Evolutionary conservation across 129 eudicot species (phyloP).

Genomic region (Pulicaria dysenterica): DNA sequence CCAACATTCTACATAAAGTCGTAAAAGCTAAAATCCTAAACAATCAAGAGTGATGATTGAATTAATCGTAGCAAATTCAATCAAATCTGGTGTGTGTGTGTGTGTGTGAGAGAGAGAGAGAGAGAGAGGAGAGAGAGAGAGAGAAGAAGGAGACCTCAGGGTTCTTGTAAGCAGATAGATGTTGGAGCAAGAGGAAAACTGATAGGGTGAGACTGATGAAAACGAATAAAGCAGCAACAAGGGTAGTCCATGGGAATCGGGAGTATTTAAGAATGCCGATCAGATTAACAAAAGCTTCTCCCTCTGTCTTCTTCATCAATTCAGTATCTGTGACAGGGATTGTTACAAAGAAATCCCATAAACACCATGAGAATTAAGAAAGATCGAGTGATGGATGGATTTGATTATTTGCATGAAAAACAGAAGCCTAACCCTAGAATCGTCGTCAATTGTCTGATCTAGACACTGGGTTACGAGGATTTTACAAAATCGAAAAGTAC

Average conservation of each 20-base stretch:
- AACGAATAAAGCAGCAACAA: slow-evolving; percentile 68
- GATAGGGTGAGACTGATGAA: slow-evolving; percentile 73
- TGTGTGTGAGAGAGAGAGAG: neutral
- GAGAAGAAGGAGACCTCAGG: slow-evolving; percentile 62
- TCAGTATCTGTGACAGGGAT: slow-evolving; percentile 33
- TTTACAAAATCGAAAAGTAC: slow-evolving; percentile 17
- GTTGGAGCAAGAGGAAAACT: slow-evolving; percentile 79
- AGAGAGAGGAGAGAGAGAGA: neutral
- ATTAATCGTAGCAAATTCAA: neutral
- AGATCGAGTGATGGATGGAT: slow-evolving; percentile 19
- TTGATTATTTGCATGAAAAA: slow-evolving; percentile 20
- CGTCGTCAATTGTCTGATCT: slow-evolving; percentile 13
- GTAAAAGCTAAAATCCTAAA: neutral
- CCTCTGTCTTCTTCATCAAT: slow-evolving; percentile 58
- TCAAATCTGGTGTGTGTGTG: slow-evolving; percentile 6
- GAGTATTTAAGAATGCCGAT: slow-evolving; percentile 38
- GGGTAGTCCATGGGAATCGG: slow-evolving; percentile 73
- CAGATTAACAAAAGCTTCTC: slow-evolving; percentile 40
- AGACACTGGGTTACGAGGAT: slow-evolving; percentile 21
- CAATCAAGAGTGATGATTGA: neutral
- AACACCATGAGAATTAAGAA: slow-evolving; percentile 18
- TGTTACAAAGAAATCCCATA: slow-evolving; percentile 23
- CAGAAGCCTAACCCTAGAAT: slow-evolving; percentile 27
- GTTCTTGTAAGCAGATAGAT: slow-evolving; percentile 86
- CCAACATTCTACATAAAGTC: neutral